Evolutionary conservation across 805 yeast species (phyloP).

Genomic region (Spathaspora boniae): DNA sequence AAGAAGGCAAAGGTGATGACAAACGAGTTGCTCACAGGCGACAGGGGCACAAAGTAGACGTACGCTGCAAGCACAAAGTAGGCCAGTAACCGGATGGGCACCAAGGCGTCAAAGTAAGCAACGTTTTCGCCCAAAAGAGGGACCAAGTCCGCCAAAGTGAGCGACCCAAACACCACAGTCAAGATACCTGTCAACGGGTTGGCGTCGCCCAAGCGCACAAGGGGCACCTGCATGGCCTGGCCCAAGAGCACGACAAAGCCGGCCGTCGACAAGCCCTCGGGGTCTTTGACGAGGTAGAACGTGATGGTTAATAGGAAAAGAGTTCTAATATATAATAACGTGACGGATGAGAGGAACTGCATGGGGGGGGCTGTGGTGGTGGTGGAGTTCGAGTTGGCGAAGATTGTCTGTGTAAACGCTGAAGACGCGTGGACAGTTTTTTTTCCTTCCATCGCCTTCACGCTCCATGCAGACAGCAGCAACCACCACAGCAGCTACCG

Average conservation of each 20-base stretch:
- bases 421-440: neutral
- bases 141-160: constrained; percentile 52
- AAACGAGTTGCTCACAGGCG: constrained; percentile 55
- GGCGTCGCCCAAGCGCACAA: constrained; percentile 24
- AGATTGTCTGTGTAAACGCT: neutral
- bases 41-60: constrained; percentile 44
- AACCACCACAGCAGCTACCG: neutral
- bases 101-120: constrained; percentile 54
- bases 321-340: constrained; percentile 46
- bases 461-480: neutral
- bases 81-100: constrained; percentile 53
- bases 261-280: constrained; percentile 40
- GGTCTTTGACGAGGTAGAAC: constrained; percentile 46
- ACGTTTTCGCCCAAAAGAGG: constrained; percentile 52
- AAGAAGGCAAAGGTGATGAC: constrained; percentile 57
- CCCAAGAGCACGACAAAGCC: constrained; percentile 52
- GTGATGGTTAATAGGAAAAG: constrained; percentile 42
- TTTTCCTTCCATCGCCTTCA: neutral
- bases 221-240: constrained; percentile 53
- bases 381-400: too few relatives aligned
- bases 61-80: constrained; percentile 50
- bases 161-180: constrained; percentile 41
- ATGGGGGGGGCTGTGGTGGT: constrained; percentile 20
- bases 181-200: constrained; percentile 50
- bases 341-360: constrained; percentile 51